phyloP scores from a whole-genome alignment of 2,329 filamentous ascomycete species.

The Pseudonectria buxi region DNA sequence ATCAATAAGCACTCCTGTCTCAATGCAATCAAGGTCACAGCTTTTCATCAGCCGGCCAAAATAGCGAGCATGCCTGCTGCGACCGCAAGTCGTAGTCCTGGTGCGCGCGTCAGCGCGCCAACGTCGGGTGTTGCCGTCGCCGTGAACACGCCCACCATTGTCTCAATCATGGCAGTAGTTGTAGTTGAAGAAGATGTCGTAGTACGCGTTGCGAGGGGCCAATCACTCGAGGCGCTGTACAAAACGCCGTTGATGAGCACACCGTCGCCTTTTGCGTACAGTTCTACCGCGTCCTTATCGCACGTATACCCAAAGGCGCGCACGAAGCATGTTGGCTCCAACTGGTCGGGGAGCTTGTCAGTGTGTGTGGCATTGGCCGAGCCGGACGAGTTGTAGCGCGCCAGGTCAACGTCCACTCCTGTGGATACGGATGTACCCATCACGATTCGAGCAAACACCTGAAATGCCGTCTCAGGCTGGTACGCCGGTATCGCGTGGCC shows the following conservation, averaged over 20 bases:
- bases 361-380: slow-evolving; percentile 49
- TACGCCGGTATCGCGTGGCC: slow-evolving; percentile 57
- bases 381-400: slow-evolving; percentile 51
- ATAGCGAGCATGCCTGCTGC: neutral
- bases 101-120: neutral
- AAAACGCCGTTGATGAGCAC: slow-evolving; percentile 55
- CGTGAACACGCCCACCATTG: slow-evolving; percentile 28
- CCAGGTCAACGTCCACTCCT: slow-evolving; percentile 45
- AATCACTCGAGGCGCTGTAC: slow-evolving; percentile 36
- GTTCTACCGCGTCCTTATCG: slow-evolving; percentile 41
- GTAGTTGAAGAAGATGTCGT: slow-evolving; percentile 15
- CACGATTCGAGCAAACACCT: slow-evolving; percentile 55
- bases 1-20: too few species aligned
- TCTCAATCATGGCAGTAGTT: slow-evolving; percentile 14
- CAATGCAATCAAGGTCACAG: too few species aligned
- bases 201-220: slow-evolving; percentile 28
- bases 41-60: neutral
- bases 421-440: slow-evolving; percentile 48
- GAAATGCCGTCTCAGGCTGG: slow-evolving; percentile 53
- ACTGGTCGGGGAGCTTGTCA: slow-evolving; percentile 42
- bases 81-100: neutral
- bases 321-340: slow-evolving; percentile 53
- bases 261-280: slow-evolving; percentile 44
- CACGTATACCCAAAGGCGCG: slow-evolving; percentile 44
- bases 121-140: slow-evolving; percentile 28